phyloP scores from a whole-genome alignment of 768 basidiomycete species.

The Phlebiopsis flavidoalba region DNA sequence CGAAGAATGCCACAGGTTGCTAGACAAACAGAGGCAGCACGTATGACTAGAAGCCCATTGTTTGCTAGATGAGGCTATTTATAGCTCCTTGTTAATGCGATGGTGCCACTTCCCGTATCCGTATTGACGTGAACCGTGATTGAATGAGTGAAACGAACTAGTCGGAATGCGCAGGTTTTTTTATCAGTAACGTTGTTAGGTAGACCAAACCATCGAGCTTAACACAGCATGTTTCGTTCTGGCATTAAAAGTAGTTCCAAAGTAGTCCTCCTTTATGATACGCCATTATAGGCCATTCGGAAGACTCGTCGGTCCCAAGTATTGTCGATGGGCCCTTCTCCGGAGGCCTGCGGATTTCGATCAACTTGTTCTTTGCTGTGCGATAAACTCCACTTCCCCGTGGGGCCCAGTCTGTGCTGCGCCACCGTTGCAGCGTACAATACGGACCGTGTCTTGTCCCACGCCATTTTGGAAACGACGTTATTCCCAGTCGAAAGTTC shows the following conservation, averaged over 20 bases:
- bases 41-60: too few species aligned
- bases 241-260: neutral
- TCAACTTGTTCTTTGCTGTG: neutral
- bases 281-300: neutral
- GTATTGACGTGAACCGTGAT: too few species aligned
- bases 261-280: neutral
- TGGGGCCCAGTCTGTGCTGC: neutral
- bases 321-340: neutral
- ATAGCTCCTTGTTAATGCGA: too few species aligned
- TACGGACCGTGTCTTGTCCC: conserved; percentile 17
- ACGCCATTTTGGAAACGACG: conserved; percentile 28
- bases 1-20: too few species aligned
- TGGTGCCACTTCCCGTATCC: too few species aligned
- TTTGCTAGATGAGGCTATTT: too few species aligned
- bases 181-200: neutral
- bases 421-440: neutral
- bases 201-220: neutral
- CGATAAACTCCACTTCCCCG: neutral
- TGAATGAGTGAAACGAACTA: too few species aligned
- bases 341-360: neutral
- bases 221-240: neutral
- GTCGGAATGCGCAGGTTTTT: too few species aligned
- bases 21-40: too few species aligned
- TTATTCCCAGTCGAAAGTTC: conserved; percentile 43
- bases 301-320: neutral